Conservation (phyloP, 306 rosid genomes). For the Styphnolobium japonicum region DNA sequence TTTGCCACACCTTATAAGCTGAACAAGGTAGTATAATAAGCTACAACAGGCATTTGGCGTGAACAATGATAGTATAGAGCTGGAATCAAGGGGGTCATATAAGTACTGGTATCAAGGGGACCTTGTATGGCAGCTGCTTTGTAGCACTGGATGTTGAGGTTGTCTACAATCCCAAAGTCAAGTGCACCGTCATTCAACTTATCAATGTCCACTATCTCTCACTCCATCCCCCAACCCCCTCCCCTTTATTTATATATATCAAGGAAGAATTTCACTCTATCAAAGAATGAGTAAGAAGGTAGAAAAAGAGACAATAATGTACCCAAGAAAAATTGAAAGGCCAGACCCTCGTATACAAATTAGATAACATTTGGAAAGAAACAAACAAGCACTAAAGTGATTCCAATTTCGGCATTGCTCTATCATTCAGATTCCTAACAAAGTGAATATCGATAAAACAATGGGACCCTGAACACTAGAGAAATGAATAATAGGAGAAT, state of each 20-base stretch:
- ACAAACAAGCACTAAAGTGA: neutral
- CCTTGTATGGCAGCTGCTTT: neutral
- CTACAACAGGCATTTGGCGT: constrained; percentile 1
- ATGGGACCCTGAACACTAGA: neutral
- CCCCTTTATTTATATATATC: neutral
- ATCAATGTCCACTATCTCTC: constrained; percentile 2
- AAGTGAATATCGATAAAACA: neutral
- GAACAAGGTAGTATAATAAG: no score
- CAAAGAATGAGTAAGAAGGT: neutral
- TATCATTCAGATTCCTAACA: neutral
- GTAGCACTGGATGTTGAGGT: neutral
- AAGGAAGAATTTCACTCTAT: neutral
- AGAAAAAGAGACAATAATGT: neutral
- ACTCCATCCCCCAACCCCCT: neutral
- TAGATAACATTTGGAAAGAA: neutral
- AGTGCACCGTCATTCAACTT: neutral
- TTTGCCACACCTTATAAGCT: no score
- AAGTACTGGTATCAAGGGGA: neutral
- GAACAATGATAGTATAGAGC: neutral
- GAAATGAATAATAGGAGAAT: neutral
- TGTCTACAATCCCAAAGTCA: constrained; percentile 14
- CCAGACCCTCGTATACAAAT: neutral
- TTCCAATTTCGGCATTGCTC: constrained; percentile 6
- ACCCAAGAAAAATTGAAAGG: neutral
- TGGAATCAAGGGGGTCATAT: neutral